Evolutionary conservation across 805 yeast genomes (phyloP).

Genomic region (Starmerella geochares): DNA sequence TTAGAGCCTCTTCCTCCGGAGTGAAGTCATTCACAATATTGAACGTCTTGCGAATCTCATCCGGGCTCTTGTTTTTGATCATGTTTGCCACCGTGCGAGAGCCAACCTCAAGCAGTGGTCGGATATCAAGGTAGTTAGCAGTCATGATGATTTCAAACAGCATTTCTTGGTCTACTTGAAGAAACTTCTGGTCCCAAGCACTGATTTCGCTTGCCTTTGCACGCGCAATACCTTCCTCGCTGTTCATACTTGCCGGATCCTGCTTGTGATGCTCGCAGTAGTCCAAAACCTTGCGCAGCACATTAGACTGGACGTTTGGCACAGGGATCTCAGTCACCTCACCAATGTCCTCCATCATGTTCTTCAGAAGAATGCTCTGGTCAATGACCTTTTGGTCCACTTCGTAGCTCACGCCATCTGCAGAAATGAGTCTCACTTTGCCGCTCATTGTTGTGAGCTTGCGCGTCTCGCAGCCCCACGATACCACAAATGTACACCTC

Average conservation of each 20-base stretch:
- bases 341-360: conserved; percentile 65
- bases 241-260: conserved; percentile 61
- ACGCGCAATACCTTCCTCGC: conserved; percentile 46
- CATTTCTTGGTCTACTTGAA: conserved; percentile 73
- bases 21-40: conserved; percentile 40
- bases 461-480: not conserved
- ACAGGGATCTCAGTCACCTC: conserved; percentile 71
- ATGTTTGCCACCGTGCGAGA: conserved; percentile 42
- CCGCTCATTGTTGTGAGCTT: conserved; percentile 1
- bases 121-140: conserved; percentile 40
- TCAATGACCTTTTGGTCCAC: conserved; percentile 58
- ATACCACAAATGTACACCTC: too few relatives aligned
- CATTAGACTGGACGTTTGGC: conserved; percentile 60
- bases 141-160: conserved; percentile 41
- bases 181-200: conserved; percentile 90
- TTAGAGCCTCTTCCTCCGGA: conserved; percentile 41
- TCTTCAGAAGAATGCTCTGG: conserved; percentile 72
- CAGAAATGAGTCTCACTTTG: conserved; percentile 20
- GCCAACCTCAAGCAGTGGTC: conserved; percentile 39
- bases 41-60: conserved; percentile 39
- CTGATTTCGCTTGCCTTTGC: conserved; percentile 79
- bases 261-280: conserved; percentile 90
- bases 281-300: conserved; percentile 80
- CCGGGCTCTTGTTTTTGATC: conserved; percentile 40
- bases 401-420: conserved; percentile 26